Base-by-base conservation (phyloP, 345 rosid genomes). In the Melaleuca alternifolia region DNA sequence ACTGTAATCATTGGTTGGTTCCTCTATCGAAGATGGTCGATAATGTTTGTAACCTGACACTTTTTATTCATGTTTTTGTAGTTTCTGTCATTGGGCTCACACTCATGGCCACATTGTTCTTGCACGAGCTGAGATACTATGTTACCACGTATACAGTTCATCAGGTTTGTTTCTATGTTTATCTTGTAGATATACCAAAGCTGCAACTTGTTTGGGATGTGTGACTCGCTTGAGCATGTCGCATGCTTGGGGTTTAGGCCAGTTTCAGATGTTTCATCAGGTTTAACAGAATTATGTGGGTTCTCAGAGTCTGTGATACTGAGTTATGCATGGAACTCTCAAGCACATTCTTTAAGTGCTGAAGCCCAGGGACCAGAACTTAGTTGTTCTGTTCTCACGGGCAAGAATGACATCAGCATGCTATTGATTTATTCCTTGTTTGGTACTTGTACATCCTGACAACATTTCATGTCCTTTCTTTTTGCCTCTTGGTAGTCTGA, bases 61-160 rank as follows among this genome's bases (percentile, higher is more conserved):
- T 33, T 84, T 41, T 89, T 86, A 6, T 83, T 85, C 77, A 82
- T 75, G 83, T 11, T 86, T 62, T 87, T 92, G 90, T 85, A 96
- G 99, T 98, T 89, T 98, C 99, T 8, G 84, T 96, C 82, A 89
- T 95, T 86, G 99, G 99, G 84, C 92, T 98, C 16, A 56, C 92
- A 85, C 92, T 96, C 87, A 96, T 98, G 98, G 99, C 92, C 51
- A 89, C 95, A 21, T 90, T 98, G 91, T 98, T 98, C 93, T 84
- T 94, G 91, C 99, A 96, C 59, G 99, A 98, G 94, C 95, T 96
- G 77, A 87, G 92, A 65, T 98, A 95, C 91, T 98, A 95, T 92
- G 91, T 98, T 54, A 88, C 93, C 52, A 94, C 95, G 2, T 94
- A 94, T 85, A 95, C 96, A 0, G 96, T 98, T 62, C 98, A 98